Conservation (phyloP, 495 filamentous ascomycete genomes). For the Trichocladium uniseriatum region DNA sequence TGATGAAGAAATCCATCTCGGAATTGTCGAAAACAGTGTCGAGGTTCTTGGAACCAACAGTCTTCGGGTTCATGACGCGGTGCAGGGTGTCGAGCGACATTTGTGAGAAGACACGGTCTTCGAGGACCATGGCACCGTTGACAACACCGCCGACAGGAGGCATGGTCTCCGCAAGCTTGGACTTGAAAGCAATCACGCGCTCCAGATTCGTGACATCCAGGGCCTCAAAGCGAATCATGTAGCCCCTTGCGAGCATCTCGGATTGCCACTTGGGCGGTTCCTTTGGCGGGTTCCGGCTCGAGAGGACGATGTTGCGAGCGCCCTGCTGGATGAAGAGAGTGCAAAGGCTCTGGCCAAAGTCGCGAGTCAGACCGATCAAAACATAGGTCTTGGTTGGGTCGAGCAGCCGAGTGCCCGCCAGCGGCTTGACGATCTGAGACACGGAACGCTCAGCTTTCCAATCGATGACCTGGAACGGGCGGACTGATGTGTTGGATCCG, state of each 20-base stretch:
- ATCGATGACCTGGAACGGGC: constrained; percentile 27
- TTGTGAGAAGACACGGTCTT: constrained; percentile 38
- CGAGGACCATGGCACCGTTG: constrained; percentile 48
- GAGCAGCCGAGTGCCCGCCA: constrained; percentile 19
- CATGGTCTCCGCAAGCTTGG: constrained; percentile 14
- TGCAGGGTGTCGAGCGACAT: constrained; percentile 37
- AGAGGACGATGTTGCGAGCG: constrained; percentile 45
- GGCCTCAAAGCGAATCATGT: constrained; percentile 23
- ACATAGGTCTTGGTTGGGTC: constrained; percentile 43
- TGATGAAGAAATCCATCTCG: constrained; percentile 40
- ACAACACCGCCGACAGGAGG: constrained; percentile 39
- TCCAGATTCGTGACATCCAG: constrained; percentile 29
- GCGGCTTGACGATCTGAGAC: constrained; percentile 12
- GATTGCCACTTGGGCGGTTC: constrained; percentile 31
- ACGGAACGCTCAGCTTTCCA: constrained; percentile 30
- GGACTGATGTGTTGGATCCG: background rate
- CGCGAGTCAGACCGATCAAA: constrained; percentile 48
- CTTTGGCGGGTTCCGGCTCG: constrained; percentile 44
- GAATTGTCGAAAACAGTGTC: constrained; percentile 23
- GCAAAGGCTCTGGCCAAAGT: constrained; percentile 50
- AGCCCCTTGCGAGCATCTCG: constrained; percentile 27
- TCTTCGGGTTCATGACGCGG: constrained; percentile 37
- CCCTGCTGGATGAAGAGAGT: constrained; percentile 47
- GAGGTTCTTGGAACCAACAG: constrained; percentile 34
- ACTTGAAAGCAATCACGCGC: constrained; percentile 23